Percentiles rank a stretch among this genome's conserved stretches.
Evolutionary conservation across 345 rosid species (phyloP).

Genomic region (Gossypium bickii): DNA sequence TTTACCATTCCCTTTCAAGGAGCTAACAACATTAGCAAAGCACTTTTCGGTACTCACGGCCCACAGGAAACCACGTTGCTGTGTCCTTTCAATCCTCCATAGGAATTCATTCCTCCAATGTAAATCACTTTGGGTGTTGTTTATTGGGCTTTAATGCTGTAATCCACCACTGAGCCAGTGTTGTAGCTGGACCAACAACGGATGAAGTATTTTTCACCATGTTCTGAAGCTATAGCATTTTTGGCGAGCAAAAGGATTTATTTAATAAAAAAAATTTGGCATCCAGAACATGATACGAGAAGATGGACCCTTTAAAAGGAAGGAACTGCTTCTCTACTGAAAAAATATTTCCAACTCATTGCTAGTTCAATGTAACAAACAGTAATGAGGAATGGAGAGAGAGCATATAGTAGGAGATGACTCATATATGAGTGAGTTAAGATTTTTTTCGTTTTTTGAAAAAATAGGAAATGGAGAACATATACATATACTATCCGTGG

Average conservation of each 20-base stretch:
- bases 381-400: background rate
- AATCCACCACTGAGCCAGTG: conserved; percentile 16
- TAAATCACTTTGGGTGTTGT: conserved; percentile 26
- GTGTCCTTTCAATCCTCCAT: conserved; percentile 44
- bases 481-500: background rate
- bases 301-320: background rate
- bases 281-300: background rate
- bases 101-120: conserved; percentile 34
- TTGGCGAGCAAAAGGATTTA: no score
- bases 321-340: no score
- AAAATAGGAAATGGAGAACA: background rate
- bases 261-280: background rate
- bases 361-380: no score
- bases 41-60: conserved; percentile 28
- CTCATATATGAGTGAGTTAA: background rate
- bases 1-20: conserved; percentile 25
- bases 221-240: background rate
- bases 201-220: conserved; percentile 36
- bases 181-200: conserved; percentile 19
- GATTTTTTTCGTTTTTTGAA: background rate
- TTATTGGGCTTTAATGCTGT: conserved; percentile 19
- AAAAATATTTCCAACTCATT: no score
- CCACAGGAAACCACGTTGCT: conserved; percentile 38
- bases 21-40: conserved; percentile 33
- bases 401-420: background rate